A percentile compares a stretch with the other conserved stretches of the same genome.
Conservation (phyloP, 2,329 filamentous ascomycete genomes). For the Helotiales sp. region DNA sequence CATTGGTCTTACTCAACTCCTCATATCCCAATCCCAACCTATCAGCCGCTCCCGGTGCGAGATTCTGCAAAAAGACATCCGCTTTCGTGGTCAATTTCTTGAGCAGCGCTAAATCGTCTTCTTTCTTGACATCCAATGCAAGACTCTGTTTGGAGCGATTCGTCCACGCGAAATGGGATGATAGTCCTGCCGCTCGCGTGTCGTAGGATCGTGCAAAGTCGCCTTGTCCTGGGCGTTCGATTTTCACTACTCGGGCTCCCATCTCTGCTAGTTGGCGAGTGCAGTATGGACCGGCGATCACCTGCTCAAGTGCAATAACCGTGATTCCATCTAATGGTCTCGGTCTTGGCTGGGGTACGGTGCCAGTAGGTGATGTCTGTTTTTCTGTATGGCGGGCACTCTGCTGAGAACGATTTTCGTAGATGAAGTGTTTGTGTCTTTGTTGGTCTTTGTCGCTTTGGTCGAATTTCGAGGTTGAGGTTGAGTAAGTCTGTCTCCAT, state of each 20-base stretch:
- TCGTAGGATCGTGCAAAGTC: constrained; percentile 16
- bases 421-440: constrained; percentile 12
- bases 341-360: not conserved
- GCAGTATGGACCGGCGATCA: constrained; percentile 14
- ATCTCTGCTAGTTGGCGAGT: constrained; percentile 14
- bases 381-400: not conserved
- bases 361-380: not conserved
- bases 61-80: constrained; percentile 18
- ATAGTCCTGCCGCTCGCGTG: constrained; percentile 13
- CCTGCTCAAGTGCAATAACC: constrained; percentile 19
- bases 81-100: constrained; percentile 9
- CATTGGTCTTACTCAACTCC: constrained; percentile 13
- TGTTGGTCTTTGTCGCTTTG: not conserved
- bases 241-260: constrained; percentile 16
- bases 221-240: constrained; percentile 11
- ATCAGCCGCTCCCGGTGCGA: constrained; percentile 5
- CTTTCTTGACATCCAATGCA: constrained; percentile 13
- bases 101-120: constrained; percentile 4
- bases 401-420: constrained; percentile 2
- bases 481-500: not conserved
- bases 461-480: not conserved
- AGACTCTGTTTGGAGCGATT: constrained; percentile 19
- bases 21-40: constrained; percentile 12
- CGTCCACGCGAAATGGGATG: constrained; percentile 16
- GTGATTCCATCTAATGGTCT: constrained; percentile 14